Base-by-base conservation (phyloP, 371 early-diverging fungal genomes). In the Capniomyces stellatus region DNA sequence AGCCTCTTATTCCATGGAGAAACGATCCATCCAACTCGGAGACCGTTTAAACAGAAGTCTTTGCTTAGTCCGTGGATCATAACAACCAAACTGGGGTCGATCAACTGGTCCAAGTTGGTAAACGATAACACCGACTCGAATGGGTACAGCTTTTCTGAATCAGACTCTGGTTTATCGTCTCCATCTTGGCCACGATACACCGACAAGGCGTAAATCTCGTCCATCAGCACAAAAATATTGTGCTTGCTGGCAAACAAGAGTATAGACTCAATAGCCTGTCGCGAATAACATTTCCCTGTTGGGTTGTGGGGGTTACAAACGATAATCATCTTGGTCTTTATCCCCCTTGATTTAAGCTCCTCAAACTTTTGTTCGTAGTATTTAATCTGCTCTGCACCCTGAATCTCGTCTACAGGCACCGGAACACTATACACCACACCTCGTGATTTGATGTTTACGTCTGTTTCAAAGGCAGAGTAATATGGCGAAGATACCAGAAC, bases 141-240 rank as follows among this genome's bases (percentile, higher is more conserved):
- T 8, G 76, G 68, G n/a, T 57, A 21, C 2, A 6, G n/a, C 18
- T 30, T 22, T 15, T 35, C 51, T 2, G 29, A 27, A 25, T 28
- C 52, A 10, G 2, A 10, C 30, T 27, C 18, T 2, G 8, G 10
- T 35, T 10, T 15, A 35, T 35, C 10, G 19, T 54, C 46, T 1
- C 66, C 50, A 24, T 71, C 67, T 19, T 59, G 63, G 22, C 47
- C 51, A 19, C 53, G 48, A 56, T 75, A 83, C 12, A 76, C 67
- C 0, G 85, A 82, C 15, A 87, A 64, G 3, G 78, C 86, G 62
- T 87, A 89, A 29, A 89, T 81, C 56, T 89, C 90, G 60, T 89
- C 89, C 56, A 74, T 70, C 3, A 85, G 60, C n/a, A 78, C 65
- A 55, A 82, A 86, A 6, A 89, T 51, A 18, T 72, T 55, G 55